Evolutionary conservation across 257 asterid species (phyloP).

Genomic region (Dorcoceras hygrometricum): DNA sequence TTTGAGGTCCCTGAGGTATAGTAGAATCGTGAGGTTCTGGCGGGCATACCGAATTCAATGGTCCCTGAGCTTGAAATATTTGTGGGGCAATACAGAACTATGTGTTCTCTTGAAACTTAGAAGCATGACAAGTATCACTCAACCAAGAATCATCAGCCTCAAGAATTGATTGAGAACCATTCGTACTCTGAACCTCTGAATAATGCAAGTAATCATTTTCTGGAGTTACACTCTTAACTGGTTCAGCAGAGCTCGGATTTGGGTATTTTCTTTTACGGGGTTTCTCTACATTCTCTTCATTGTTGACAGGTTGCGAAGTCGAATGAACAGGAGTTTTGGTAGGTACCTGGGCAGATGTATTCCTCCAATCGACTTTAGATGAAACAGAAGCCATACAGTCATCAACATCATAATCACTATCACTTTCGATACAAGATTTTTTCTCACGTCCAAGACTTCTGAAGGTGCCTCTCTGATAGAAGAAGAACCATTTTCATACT

Average conservation of each 20-base stretch:
- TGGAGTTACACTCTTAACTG: conserved; percentile 11
- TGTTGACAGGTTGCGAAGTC: conserved; percentile 27
- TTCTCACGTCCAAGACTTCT: conserved; percentile 42
- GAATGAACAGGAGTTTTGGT: conserved; percentile 6
- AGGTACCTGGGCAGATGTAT: conserved; percentile 26
- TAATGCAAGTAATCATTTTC: conserved; percentile 29
- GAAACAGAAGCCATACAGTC: conserved; percentile 60
- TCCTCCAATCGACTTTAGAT: conserved; percentile 46
- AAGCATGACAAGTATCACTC: conserved; percentile 27
- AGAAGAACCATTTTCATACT: conserved; percentile 68
- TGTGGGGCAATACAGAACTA: conserved; percentile 27
- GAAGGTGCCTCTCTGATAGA: conserved; percentile 56
- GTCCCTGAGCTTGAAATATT: conserved; percentile 23
- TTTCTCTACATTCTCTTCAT: conserved; percentile 32
- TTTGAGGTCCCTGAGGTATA: background rate
- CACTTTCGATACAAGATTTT: conserved; percentile 50
- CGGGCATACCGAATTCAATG: conserved; percentile 33
- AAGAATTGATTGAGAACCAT: conserved; percentile 32
- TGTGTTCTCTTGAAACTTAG: conserved; percentile 25
- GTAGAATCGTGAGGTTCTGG: conserved; percentile 29
- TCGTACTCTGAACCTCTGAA: conserved; percentile 31
- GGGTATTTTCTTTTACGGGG: conserved; percentile 35
- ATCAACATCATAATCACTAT: conserved; percentile 73
- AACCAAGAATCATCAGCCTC: conserved; percentile 26
- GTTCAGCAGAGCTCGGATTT: conserved; percentile 29